phyloP scores from a whole-genome alignment of 176 grass and related monocot species.

The Thalia dealbata region DNA sequence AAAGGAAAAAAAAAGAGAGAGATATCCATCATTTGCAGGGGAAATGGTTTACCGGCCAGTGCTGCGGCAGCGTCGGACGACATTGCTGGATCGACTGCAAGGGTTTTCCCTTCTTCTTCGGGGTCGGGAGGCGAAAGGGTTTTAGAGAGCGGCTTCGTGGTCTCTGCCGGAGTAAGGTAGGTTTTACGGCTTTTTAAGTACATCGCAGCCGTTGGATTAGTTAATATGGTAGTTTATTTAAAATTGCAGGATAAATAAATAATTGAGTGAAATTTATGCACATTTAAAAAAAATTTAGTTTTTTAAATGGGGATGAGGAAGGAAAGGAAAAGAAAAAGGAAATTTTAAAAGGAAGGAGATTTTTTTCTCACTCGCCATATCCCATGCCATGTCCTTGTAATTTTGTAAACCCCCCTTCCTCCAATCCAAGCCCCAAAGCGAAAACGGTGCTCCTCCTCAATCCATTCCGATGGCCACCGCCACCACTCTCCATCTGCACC shows the following conservation, averaged over 20 bases:
- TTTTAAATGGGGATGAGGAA: too few species aligned
- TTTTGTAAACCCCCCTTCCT: neutral
- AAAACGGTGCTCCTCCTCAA: neutral
- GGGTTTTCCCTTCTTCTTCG: neutral
- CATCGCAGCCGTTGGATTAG: neutral
- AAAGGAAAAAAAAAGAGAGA: neutral
- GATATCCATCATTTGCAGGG: neutral
- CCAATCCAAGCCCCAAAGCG: neutral
- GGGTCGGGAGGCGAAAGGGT: neutral
- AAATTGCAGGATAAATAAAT: too few species aligned
- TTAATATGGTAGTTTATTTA: neutral
- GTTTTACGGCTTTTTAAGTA: neutral
- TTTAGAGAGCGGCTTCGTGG: neutral
- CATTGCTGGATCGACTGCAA: neutral
- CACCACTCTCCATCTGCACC: conserved; percentile 1
- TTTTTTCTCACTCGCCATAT: neutral
- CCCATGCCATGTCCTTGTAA: neutral
- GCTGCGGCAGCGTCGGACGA: conserved; percentile 34
- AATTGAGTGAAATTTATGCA: too few species aligned
- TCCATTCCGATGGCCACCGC: conserved; percentile 2
- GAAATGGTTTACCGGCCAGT: conserved; percentile 28
- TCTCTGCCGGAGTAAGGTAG: too few species aligned
- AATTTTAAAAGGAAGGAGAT: neutral
- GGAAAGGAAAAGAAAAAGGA: too few species aligned
- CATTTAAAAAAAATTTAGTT: too few species aligned